These are phyloP conservation scores for Neofusicoccum sp. DNA, from an alignment of 2,329 filamentous ascomycete species.

Conservation along the genomic window DNA sequence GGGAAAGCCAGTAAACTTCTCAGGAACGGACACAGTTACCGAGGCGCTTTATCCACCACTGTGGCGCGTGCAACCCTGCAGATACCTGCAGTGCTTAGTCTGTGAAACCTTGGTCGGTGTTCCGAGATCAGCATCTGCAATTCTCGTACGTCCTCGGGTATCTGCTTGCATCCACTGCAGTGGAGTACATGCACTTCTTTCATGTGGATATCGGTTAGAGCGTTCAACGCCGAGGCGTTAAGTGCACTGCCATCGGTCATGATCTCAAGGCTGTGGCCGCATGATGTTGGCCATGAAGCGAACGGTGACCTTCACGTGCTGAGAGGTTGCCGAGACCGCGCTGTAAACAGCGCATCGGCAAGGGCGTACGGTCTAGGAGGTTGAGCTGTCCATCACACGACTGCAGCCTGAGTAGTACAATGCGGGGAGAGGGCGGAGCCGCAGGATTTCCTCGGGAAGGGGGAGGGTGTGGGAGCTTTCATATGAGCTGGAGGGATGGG, in stretches of 20 bases:
- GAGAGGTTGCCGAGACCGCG: too few species aligned
- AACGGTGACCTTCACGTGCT: neutral
- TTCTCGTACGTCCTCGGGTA: neutral
- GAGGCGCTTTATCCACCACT: neutral
- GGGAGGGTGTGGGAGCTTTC: too few species aligned
- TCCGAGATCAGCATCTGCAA: neutral
- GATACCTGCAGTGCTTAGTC: neutral
- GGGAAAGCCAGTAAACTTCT: neutral
- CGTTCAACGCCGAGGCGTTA: neutral
- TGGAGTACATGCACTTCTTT: neutral
- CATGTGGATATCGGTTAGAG: neutral
- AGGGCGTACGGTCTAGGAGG: neutral
- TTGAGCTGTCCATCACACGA: slow-evolving; percentile 1
- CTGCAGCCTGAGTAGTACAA: neutral
- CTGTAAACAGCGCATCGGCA: neutral
- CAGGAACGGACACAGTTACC: neutral
- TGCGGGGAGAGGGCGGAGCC: neutral
- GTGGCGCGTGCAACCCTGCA: neutral
- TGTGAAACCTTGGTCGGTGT: neutral
- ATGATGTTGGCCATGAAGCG: neutral
- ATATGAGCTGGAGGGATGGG: too few species aligned
- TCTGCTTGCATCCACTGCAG: neutral
- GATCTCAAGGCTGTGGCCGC: neutral
- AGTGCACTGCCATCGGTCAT: neutral
- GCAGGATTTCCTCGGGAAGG: neutral